Percentiles rank a stretch among this genome's conserved stretches.
Evolutionary conservation across 1,284 basidiomycete genomes (phyloP).

Genomic region (Boletus smithii): DNA sequence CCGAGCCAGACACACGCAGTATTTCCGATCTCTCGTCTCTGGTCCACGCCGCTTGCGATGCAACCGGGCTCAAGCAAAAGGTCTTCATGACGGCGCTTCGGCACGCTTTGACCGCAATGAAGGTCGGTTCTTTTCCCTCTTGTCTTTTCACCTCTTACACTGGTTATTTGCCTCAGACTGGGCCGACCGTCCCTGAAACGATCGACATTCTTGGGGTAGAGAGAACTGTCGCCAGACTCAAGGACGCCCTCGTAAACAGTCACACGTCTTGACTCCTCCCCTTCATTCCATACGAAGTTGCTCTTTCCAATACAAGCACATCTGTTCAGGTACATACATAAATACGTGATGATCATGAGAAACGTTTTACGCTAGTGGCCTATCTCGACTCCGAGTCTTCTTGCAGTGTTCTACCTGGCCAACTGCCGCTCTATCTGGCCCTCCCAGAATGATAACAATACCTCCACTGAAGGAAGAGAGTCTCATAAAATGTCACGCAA

Average conservation of each 20-base stretch:
- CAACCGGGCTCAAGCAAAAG: slow-evolving; percentile 45
- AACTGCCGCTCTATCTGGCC: too few relatives aligned
- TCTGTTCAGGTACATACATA: too few relatives aligned
- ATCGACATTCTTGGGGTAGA: slow-evolving; percentile 43
- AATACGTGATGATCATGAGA: too few relatives aligned
- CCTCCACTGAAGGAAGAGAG: too few relatives aligned
- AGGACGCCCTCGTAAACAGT: slow-evolving; percentile 3
- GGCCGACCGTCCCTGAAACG: slow-evolving; percentile 47
- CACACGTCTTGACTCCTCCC: not conserved
- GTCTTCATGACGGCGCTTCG: slow-evolving; percentile 69
- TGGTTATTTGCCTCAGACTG: slow-evolving; percentile 34
- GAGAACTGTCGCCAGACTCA: slow-evolving; percentile 34
- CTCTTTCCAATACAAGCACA: too few relatives aligned
- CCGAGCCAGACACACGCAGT: slow-evolving; percentile 15
- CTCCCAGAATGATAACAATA: too few relatives aligned
- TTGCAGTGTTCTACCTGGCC: too few relatives aligned
- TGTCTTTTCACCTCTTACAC: not conserved
- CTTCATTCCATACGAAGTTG: not conserved
- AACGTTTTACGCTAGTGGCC: too few relatives aligned
- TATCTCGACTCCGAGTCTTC: too few relatives aligned
- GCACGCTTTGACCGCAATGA: slow-evolving; percentile 75
- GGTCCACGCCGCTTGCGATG: slow-evolving; percentile 47
- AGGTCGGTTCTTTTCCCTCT: slow-evolving; percentile 45
- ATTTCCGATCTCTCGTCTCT: slow-evolving; percentile 38
- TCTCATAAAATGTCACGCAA: too few relatives aligned